A percentile compares a stretch with the other conserved stretches of the same genome.
Evolutionary conservation across 306 rosid species (phyloP).

Genomic region (Cajanus cajan): DNA sequence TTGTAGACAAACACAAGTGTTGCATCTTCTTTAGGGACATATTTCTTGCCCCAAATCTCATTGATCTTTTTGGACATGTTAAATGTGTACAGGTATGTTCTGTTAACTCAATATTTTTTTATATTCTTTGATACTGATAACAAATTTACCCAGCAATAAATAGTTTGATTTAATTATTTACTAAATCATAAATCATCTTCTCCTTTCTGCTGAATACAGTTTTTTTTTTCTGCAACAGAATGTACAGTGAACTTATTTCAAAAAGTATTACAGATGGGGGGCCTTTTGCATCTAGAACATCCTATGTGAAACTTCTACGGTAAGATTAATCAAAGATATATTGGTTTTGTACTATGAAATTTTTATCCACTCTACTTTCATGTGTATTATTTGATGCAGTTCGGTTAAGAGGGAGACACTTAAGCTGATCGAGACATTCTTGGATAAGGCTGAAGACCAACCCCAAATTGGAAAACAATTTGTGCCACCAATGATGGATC

Average conservation of each 20-base stretch:
- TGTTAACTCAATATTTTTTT: not conserved
- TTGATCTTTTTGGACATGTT: slow-evolving; percentile 96
- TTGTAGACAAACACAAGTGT: slow-evolving; percentile 95
- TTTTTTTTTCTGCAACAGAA: slow-evolving; percentile 52
- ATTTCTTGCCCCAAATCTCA: slow-evolving; percentile 82
- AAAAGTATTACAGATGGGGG: slow-evolving; percentile 93
- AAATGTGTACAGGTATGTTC: slow-evolving; percentile 84
- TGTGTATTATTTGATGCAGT: slow-evolving; percentile 47
- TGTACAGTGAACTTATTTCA: slow-evolving; percentile 98
- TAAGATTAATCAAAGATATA: slow-evolving; percentile 26
- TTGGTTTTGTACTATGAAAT: not conserved
- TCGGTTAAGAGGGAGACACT: slow-evolving; percentile 98
- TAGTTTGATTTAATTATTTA: not conserved
- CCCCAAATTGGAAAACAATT: slow-evolving; percentile 94
- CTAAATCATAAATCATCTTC: not conserved
- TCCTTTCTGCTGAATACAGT: not conserved
- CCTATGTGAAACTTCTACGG: slow-evolving; percentile 93
- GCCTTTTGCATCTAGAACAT: slow-evolving; percentile 80
- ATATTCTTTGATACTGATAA: not conserved
- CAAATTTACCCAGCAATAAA: not conserved
- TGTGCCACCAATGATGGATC: slow-evolving; percentile 99
- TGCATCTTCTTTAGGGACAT: slow-evolving; percentile 90
- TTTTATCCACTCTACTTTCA: not conserved
- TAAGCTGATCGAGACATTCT: slow-evolving; percentile 89
- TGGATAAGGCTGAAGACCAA: slow-evolving; percentile 99